These are phyloP conservation scores for Clausena lansium DNA, from an alignment of 345 rosid species.

Conservation along the genomic window DNA sequence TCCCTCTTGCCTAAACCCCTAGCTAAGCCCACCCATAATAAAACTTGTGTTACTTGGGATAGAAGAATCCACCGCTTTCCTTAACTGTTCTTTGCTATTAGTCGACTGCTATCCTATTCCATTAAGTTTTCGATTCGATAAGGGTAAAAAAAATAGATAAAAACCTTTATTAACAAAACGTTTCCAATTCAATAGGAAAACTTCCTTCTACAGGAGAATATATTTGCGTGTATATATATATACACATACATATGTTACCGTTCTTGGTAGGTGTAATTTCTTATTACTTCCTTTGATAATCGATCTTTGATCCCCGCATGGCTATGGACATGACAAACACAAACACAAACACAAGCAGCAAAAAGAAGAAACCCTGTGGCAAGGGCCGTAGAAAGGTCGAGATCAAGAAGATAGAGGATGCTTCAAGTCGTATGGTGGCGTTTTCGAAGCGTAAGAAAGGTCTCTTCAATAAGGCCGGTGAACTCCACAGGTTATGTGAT, in stretches of 20 bases:
- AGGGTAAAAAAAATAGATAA: background rate
- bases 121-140: too few relatives aligned
- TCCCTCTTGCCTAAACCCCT: too few relatives aligned
- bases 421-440: slow-evolving; percentile 17
- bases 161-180: background rate
- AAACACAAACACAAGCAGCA: background rate
- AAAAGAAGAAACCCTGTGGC: background rate
- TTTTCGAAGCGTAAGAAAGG: slow-evolving; percentile 31
- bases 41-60: too few relatives aligned
- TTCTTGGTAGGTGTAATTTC: background rate
- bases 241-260: background rate
- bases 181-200: background rate
- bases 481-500: slow-evolving; percentile 19
- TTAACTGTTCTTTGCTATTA: too few relatives aligned
- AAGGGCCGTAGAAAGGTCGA: slow-evolving; percentile 22
- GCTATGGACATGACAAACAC: too few relatives aligned
- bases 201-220: background rate
- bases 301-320: too few relatives aligned
- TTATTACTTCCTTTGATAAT: background rate
- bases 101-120: background rate
- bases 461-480: slow-evolving; percentile 25
- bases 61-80: too few relatives aligned
- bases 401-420: slow-evolving; percentile 27
- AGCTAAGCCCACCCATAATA: too few relatives aligned
- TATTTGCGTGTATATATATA: background rate